Conservation (phyloP, 2,329 filamentous ascomycete species). For the Septoria linicola region DNA sequence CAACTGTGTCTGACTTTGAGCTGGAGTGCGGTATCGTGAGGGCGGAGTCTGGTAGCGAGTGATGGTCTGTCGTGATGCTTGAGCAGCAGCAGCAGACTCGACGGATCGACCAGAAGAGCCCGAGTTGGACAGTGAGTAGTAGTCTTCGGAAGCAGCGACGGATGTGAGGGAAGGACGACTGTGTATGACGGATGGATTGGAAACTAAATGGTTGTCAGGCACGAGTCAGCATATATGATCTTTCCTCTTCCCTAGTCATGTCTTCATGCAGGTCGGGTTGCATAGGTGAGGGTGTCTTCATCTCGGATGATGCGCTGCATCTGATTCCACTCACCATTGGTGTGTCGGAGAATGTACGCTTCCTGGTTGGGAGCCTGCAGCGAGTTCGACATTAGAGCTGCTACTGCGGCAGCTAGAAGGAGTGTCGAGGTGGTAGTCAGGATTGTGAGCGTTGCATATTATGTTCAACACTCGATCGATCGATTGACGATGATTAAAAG, state of each 20-base stretch:
- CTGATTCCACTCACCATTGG: constrained; percentile 22
- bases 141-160: constrained; percentile 52
- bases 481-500: not conserved
- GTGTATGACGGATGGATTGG: constrained; percentile 35
- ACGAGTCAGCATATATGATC: constrained; percentile 5
- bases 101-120: constrained; percentile 40
- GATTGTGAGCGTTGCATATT: not conserved
- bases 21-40: constrained; percentile 38
- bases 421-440: not conserved
- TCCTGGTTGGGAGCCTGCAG: constrained; percentile 10
- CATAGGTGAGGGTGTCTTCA: no score
- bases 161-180: constrained; percentile 45
- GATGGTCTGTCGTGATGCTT: constrained; percentile 29
- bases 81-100: constrained; percentile 32
- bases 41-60: constrained; percentile 38
- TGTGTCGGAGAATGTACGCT: constrained; percentile 22
- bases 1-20: constrained; percentile 29
- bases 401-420: not conserved
- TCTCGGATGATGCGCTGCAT: not conserved
- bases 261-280: not conserved
- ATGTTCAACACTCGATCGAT: not conserved
- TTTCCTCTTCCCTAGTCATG: no score
- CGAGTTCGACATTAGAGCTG: constrained; percentile 16
- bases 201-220: constrained; percentile 24
- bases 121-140: constrained; percentile 50